phyloP scores from a whole-genome alignment of 768 basidiomycete species.

The Tricholoma saponaceum region DNA sequence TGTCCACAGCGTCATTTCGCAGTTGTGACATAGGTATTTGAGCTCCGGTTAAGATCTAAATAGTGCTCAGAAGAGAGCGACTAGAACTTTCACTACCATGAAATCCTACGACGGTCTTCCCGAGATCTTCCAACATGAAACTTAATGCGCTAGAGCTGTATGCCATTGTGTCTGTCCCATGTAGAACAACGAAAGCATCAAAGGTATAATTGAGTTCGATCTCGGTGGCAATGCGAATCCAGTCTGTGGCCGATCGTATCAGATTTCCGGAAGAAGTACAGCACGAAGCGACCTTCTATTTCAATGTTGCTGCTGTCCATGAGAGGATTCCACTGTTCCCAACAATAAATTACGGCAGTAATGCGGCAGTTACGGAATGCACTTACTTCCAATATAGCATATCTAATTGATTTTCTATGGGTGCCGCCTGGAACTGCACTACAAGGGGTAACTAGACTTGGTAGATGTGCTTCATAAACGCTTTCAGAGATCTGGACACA shows the following conservation, averaged over 20 bases:
- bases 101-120: slow-evolving; percentile 76
- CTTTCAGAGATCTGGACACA: slow-evolving; percentile 53
- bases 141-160: slow-evolving; percentile 87
- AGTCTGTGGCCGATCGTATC: slow-evolving; percentile 47
- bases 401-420: slow-evolving; percentile 71
- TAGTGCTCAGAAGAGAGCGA: neutral
- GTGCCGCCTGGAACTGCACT: slow-evolving; percentile 56
- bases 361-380: neutral
- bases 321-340: slow-evolving; percentile 73
- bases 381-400: slow-evolving; percentile 77
- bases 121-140: slow-evolving; percentile 89
- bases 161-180: slow-evolving; percentile 91
- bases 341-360: slow-evolving; percentile 10
- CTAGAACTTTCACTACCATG: neutral
- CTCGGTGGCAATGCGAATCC: slow-evolving; percentile 88
- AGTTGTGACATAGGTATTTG: slow-evolving; percentile 91
- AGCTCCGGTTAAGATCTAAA: slow-evolving; percentile 84
- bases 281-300: slow-evolving; percentile 52
- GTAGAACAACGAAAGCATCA: slow-evolving; percentile 88
- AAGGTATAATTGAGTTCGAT: slow-evolving; percentile 92
- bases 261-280: slow-evolving; percentile 1
- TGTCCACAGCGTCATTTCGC: slow-evolving; percentile 93
- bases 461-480: slow-evolving; percentile 70
- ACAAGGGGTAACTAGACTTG: slow-evolving; percentile 77
- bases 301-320: slow-evolving; percentile 90